Evolutionary conservation across 257 asterid species (phyloP), one percentile per base, ranked within the genome.

Genomic region (Solanum rostratum): DNA sequence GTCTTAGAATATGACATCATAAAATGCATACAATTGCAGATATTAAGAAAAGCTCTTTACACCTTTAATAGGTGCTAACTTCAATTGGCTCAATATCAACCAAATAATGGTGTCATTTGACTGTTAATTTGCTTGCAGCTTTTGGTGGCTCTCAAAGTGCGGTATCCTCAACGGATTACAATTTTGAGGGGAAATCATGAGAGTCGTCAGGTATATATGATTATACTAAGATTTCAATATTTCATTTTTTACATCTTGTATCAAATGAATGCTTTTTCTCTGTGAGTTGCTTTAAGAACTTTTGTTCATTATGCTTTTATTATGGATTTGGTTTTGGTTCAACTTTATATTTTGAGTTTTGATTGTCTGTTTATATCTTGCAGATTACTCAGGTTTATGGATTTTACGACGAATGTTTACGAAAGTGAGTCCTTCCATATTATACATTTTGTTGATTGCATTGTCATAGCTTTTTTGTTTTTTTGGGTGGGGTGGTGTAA

Each of bases 121-220:
- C 22, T 82, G 50, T 14, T 63, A 52, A 74, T 37, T 39, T 16
- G 20, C 57, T 76, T n/a, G 63, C 93, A 89, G 93, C 90, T 89
- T 84, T 85, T 91, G 83, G 93, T 88, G 11, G 90, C 92, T 49
- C 89, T 91, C 66, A 91, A 91, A 86, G 90, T 88, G 88, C 90
- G 92, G 12, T 91, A 91, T 85, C 83, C 92, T 79, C 90, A 88
- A 65, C 84, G 91, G 78, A 88, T 89, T 54, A 89, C 95, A 63
- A 88, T 93, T 89, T 92, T 95, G 69, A 92, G 98, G 78, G 97
- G 98, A 88, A 94, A 94, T 87, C 97, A 94, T 70, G 97, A 94
- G 86, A 94, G 98, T 76, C 89, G 93, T 24, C 93, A 90, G 97
- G 98, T 94, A 89, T 83, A 27, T 74, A 9, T 60, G 10, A 50